Evolutionary conservation across 768 basidiomycete species (phyloP).

Genomic region (Phylloporus rhodoxanthus): DNA sequence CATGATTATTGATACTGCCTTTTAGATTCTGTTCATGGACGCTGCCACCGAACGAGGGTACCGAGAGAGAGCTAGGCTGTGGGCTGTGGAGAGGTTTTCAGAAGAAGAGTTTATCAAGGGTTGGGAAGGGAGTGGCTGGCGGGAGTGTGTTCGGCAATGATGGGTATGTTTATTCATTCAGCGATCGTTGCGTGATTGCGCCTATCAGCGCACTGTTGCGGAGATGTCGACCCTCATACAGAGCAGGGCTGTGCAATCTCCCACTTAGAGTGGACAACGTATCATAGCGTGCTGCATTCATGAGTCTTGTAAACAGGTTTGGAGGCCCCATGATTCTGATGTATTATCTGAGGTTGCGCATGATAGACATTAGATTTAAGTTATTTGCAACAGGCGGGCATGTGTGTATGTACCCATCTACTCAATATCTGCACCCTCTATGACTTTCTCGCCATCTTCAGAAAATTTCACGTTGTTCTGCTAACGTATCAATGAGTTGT

Average conservation of each 20-base stretch:
- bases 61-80: conserved; percentile 59
- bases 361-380: not conserved
- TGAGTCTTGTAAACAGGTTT: too few relatives aligned
- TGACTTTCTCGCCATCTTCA: conserved; percentile 64
- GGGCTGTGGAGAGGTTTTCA: conserved; percentile 71
- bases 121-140: conserved; percentile 67
- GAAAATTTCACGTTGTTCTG: conserved; percentile 77
- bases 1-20: conserved; percentile 9
- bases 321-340: too few relatives aligned
- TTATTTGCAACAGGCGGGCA: not conserved
- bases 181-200: not conserved
- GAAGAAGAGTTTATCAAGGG: conserved; percentile 71
- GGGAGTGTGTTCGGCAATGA: conserved; percentile 20
- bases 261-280: not conserved
- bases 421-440: conserved; percentile 43
- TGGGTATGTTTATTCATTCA: not conserved
- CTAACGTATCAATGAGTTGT: not conserved
- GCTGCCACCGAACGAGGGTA: conserved; percentile 52
- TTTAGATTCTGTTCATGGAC: conserved; percentile 45
- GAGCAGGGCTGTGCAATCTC: too few relatives aligned
- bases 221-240: not conserved
- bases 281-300: too few relatives aligned
- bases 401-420: not conserved
- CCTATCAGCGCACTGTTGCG: not conserved
- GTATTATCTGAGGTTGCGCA: not conserved